phyloP scores from a whole-genome alignment of 2,329 filamentous ascomycete species.

The Hirsutella rhossiliensis region DNA sequence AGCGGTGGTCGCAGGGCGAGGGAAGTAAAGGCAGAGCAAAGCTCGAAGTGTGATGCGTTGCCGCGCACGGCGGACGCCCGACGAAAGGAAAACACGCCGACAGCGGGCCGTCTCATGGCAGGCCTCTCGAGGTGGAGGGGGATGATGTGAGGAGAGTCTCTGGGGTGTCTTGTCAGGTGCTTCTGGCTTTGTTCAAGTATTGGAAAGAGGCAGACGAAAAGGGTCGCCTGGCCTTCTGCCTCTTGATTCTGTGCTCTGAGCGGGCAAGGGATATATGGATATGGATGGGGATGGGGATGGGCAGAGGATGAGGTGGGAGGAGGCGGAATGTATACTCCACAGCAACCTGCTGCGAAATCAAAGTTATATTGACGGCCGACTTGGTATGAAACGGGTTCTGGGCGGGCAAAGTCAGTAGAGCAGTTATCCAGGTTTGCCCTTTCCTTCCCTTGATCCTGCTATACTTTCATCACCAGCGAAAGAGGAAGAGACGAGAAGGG shows the following conservation, averaged over 20 bases:
- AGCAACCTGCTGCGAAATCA: slow-evolving; percentile 1
- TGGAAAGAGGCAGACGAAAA: not conserved
- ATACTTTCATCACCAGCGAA: not conserved
- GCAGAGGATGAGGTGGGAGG: not conserved
- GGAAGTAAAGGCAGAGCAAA: not conserved
- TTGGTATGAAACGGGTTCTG: not conserved
- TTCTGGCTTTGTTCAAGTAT: not conserved
- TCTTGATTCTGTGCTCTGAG: too few relatives aligned
- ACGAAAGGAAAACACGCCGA: slow-evolving; percentile 9
- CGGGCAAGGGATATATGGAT: too few relatives aligned
- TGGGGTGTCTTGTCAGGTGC: slow-evolving; percentile 5
- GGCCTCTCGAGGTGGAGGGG: not conserved
- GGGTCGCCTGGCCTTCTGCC: not conserved
- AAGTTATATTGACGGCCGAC: not conserved
- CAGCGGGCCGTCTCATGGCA: slow-evolving; percentile 12
- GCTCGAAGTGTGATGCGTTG: not conserved
- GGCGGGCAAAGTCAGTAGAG: not conserved
- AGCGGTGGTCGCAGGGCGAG: not conserved
- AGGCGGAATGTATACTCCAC: not conserved
- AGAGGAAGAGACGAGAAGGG: not conserved
- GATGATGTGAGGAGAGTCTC: not conserved
- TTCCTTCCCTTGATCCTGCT: not conserved
- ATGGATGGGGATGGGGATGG: not conserved
- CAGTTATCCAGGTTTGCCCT: not conserved
- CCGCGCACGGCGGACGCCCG: slow-evolving; percentile 3